phyloP scores from a whole-genome alignment of 1,284 basidiomycete genomes.

The Leccinum olivaceoglutinosum region DNA sequence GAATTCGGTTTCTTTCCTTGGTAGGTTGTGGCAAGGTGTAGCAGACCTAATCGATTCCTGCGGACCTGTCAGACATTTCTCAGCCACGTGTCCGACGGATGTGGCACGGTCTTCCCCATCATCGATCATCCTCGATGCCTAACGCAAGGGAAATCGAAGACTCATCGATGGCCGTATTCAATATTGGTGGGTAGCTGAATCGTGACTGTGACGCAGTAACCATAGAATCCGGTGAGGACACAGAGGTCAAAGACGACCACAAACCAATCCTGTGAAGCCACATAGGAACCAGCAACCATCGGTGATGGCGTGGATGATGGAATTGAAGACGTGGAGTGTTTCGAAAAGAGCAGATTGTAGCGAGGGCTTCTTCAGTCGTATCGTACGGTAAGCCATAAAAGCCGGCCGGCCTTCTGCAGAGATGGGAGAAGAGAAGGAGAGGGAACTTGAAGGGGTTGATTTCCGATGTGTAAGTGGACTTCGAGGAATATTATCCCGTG shows the following conservation, averaged over 20 bases:
- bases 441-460: constrained; percentile 31
- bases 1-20: constrained; percentile 15
- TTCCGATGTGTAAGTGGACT: constrained; percentile 33
- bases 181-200: constrained; percentile 31
- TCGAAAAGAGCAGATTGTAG: constrained; percentile 48
- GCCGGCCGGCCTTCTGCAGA: constrained; percentile 23
- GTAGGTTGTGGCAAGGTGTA: constrained; percentile 3
- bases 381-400: constrained; percentile 29
- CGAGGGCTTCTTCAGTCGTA: constrained; percentile 49
- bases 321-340: constrained; percentile 39
- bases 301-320: constrained; percentile 20
- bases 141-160: constrained; percentile 32
- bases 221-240: constrained; percentile 31
- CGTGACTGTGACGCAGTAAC: constrained; percentile 32
- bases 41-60: constrained; percentile 8
- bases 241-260: constrained; percentile 22
- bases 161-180: constrained; percentile 32
- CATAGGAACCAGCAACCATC: constrained; percentile 1
- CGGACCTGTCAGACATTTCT: constrained; percentile 3
- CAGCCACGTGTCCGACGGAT: constrained; percentile 7
- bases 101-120: constrained; percentile 7
- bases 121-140: constrained; percentile 25
- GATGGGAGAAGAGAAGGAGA: constrained; percentile 31
- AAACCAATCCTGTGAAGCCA: constrained; percentile 11
- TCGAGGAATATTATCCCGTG: constrained; percentile 27